Evolutionary conservation across 2,329 filamentous ascomycete genomes (phyloP).

Genomic region (Penicillium sp.): DNA sequence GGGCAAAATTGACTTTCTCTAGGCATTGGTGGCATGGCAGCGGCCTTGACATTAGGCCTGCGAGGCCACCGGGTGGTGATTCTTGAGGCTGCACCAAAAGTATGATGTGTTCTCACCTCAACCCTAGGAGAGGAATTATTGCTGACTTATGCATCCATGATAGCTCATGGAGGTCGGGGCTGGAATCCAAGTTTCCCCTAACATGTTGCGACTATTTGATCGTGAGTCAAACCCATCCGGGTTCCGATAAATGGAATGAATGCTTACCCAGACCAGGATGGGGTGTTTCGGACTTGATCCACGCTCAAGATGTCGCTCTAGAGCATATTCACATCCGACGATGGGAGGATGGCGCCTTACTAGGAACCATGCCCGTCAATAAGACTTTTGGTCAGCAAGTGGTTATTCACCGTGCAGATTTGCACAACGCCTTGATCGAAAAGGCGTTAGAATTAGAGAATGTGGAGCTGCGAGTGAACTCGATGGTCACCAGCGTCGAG

Average conservation of each 20-base stretch:
- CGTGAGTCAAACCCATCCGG: slow-evolving; percentile 34
- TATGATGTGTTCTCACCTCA: slow-evolving; percentile 10
- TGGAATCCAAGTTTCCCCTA: slow-evolving; percentile 80
- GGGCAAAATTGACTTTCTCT: slow-evolving; percentile 3
- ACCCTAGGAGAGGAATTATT: not conserved
- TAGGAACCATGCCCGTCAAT: slow-evolving; percentile 36
- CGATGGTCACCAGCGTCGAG: slow-evolving; percentile 26
- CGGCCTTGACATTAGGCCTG: slow-evolving; percentile 35
- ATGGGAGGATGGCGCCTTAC: slow-evolving; percentile 36
- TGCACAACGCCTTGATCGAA: slow-evolving; percentile 35
- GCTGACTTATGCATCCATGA: not conserved
- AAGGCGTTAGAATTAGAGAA: slow-evolving; percentile 30
- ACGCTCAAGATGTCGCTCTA: slow-evolving; percentile 34
- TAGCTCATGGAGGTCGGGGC: slow-evolving; percentile 63
- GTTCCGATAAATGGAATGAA: not conserved
- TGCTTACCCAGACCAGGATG: slow-evolving; percentile 26
- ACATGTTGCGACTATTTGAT: slow-evolving; percentile 74
- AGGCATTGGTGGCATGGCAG: slow-evolving; percentile 40
- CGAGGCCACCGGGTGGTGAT: slow-evolving; percentile 35
- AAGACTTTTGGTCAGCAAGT: slow-evolving; percentile 36
- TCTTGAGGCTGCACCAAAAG: slow-evolving; percentile 36
- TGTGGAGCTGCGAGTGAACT: slow-evolving; percentile 32
- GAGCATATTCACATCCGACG: slow-evolving; percentile 38
- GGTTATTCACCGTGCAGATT: slow-evolving; percentile 38
- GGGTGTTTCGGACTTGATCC: slow-evolving; percentile 35